Evolutionary conservation across 208 protist species (phyloP), one percentile per base, ranked within the genome.

Genomic region (Acanthamoeba lugdunensis): DNA sequence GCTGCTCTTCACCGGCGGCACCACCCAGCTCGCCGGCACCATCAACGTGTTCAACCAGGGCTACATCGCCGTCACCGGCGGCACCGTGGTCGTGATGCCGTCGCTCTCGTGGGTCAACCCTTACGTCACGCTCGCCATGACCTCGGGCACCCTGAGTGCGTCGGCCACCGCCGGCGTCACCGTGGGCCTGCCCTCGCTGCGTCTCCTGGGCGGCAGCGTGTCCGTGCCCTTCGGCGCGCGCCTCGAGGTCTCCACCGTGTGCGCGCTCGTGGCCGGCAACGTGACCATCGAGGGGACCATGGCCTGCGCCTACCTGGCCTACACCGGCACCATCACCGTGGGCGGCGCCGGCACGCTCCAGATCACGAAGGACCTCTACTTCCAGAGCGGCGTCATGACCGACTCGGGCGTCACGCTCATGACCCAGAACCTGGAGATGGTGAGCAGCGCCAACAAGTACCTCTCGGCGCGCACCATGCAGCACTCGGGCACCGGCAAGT

Each of bases 271-370:
- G 14, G 5, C 61, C 63, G 87, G 87, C 61, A 92, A 48, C 63
- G 69, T 92, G 30, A 92, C 87, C 69, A 41, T 92, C 37, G 63
- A 92, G 30, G 87, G 87, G 63, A 92, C 87, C 8, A 92, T 92
- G 87, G 50, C 48, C 48, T 92, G 87, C 41, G 56, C 61, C 41
- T 92, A 92, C 69, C 87, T 92, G 63, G 69, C 69, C 37, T 56
- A 71, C 61, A 81, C 87, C 13, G 87, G 69, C 69, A 81, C 63
- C 48, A 58, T 77, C 41, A 23, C 28, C 18, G 87, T 92, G 9
- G 14, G 7, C 28, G 87, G 87, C 61, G 69, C 65, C 18, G 87
- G 87, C 52, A 92, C 87, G 41, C 87, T 92, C 45, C 61, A 71
- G 69, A 77, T 92, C 65, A 77, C 65, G 8, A 77, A 92, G 69